Percentiles rank a stretch among this genome's conserved stretches.
phyloP scores from a whole-genome alignment of 108 stramenopile genomes.

The Cyclotella kingstonii region DNA sequence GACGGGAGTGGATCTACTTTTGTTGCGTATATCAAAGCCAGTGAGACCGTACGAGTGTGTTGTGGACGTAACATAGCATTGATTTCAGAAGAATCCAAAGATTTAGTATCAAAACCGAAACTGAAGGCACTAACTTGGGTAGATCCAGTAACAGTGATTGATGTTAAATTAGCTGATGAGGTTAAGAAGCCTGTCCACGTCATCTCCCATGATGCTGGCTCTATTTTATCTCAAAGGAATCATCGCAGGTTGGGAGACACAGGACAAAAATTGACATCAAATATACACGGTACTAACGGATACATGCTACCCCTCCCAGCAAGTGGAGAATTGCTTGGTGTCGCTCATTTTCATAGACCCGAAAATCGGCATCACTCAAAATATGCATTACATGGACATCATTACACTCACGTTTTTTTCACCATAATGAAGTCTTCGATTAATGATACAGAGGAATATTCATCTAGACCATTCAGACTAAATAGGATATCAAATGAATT shows the following conservation, averaged over 20 bases:
- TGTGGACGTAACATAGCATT: conserved; percentile 89
- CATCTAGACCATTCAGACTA: conserved; percentile 36
- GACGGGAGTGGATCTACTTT: conserved; percentile 16
- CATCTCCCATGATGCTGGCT: not conserved
- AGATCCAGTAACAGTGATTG: conserved; percentile 77
- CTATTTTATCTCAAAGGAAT: not conserved
- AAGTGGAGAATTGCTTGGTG: conserved; percentile 67
- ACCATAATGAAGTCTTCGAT: conserved; percentile 58
- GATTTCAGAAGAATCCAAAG: conserved; percentile 43
- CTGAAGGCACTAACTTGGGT: conserved; percentile 81
- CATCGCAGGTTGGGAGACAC: conserved; percentile 28
- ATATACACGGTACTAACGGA: conserved; percentile 82
- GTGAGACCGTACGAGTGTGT: conserved; percentile 73
- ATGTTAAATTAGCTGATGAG: conserved; percentile 46
- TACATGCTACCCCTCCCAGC: conserved; percentile 70
- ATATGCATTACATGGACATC: conserved; percentile 84
- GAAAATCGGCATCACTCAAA: conserved; percentile 57
- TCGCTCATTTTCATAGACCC: conserved; percentile 87
- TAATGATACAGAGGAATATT: conserved; percentile 31
- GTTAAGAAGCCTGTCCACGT: not conserved
- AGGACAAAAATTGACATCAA: conserved; percentile 23
- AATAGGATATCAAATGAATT: conserved; percentile 72
- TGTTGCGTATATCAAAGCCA: conserved; percentile 57
- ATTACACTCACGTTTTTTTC: conserved; percentile 67
- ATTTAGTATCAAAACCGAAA: conserved; percentile 4